Base-by-base conservation (phyloP, 1,284 basidiomycete species). In the Meripilus lineatus region DNA sequence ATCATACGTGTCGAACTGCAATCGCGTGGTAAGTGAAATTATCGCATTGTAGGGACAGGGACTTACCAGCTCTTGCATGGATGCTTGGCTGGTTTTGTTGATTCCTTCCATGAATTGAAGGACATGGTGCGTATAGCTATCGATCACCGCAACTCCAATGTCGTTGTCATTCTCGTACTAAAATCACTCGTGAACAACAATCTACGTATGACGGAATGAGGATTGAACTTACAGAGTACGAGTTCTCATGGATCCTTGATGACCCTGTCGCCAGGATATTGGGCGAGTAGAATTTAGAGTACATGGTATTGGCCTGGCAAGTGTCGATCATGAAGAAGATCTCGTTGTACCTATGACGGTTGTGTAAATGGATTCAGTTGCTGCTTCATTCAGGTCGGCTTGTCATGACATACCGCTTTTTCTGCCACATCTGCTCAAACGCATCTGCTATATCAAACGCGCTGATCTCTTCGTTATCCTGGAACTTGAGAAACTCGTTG, bases 251-350 rank as follows among this genome's bases (percentile, higher is more conserved):
- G n/a, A 95, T 72, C 40, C 77, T 66, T 5, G 91, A 90, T 0
- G 90, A 94, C 0, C 94, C 96, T 0, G 93, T 94, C 0, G 95
- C 93, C 5, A 98, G 78, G 35, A 99, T 87, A 58, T 97, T 94
- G 1, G 95, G 94, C 1, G 91, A 94, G 67, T 98, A 97, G 55
- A 98, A 84, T 57, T 93, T 89, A 35, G 87, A 84, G 60, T 91
- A 96, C 83, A 99, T 87, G 1, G 92, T 93, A 59, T 93, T 96
- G 20, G 95, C 96, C 66, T 99, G 94, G 58, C 96, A 99, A 0
- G 95, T 99, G 62, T 99, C 95, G 52, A 96, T 86, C 89, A 98
- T 96, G 72, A 97, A 97, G 57, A 99, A 79, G 32, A 99, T 83
- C 64, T 95, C 91, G 63, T 98, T 95, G 70, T 98, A 99, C 45